Conservation (phyloP, 176 grass and related monocot species). For the Avena sativa region DNA sequence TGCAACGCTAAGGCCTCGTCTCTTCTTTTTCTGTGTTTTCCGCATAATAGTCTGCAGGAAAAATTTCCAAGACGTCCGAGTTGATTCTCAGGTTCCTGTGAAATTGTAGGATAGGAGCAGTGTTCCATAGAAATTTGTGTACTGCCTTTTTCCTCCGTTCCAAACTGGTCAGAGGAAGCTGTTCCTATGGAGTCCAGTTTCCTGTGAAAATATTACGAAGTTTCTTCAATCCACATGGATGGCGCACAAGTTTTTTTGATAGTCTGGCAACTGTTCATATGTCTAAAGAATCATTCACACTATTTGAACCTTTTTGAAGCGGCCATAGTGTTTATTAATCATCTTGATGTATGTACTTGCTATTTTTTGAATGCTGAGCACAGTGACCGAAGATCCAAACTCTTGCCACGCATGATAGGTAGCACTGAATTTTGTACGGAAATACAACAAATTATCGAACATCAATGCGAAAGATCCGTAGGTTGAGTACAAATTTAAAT, state of each 20-base stretch:
- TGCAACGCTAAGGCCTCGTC: background rate
- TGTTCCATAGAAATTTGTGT: background rate
- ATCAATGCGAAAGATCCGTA: background rate
- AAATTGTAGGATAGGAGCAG: background rate
- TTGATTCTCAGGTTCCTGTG: background rate
- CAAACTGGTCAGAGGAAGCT: background rate
- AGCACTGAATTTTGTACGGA: background rate
- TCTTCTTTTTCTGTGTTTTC: background rate
- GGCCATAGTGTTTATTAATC: background rate
- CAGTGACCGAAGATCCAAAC: background rate
- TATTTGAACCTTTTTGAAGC: background rate
- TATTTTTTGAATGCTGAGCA: background rate
- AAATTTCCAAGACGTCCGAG: background rate
- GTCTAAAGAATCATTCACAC: background rate
- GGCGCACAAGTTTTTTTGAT: background rate
- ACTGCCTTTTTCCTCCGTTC: background rate
- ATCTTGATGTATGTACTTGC: background rate
- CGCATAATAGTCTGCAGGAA: background rate
- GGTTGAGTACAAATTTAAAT: background rate
- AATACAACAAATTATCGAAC: slow-evolving; percentile 15
- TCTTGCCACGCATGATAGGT: background rate
- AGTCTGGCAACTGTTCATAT: background rate
- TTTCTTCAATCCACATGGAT: background rate
- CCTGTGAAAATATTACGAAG: background rate
- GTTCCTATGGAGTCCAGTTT: background rate